phyloP scores from a whole-genome alignment of 805 yeast genomes.

The Metschnikowia colocasiae region DNA sequence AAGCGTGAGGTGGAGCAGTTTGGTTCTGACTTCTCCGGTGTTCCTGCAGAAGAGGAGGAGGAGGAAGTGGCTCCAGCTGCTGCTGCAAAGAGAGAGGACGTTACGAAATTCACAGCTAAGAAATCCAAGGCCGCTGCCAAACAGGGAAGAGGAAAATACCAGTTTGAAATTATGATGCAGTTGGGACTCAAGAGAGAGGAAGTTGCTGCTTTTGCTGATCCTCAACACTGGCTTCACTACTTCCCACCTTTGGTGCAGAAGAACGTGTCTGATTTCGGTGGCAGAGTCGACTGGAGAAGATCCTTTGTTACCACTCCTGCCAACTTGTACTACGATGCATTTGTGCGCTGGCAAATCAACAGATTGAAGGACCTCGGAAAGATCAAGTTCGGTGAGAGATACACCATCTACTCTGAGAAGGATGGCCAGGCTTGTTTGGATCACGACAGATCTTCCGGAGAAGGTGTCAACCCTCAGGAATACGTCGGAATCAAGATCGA shows the following conservation, averaged over 20 bases:
- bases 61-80: slow-evolving; percentile 28
- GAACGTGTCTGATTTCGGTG: slow-evolving; percentile 80
- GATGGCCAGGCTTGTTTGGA: slow-evolving; percentile 99
- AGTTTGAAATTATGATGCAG: slow-evolving; percentile 94
- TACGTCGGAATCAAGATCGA: slow-evolving; percentile 89
- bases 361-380: slow-evolving; percentile 79
- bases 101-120: slow-evolving; percentile 86
- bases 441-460: slow-evolving; percentile 96
- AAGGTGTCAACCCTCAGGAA: slow-evolving; percentile 96
- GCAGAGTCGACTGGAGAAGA: slow-evolving; percentile 98
- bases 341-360: slow-evolving; percentile 95
- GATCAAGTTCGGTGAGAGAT: slow-evolving; percentile 96
- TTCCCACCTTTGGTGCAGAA: slow-evolving; percentile 88
- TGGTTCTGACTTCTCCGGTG: slow-evolving; percentile 73
- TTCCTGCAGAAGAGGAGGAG: slow-evolving; percentile 60
- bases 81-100: slow-evolving; percentile 57
- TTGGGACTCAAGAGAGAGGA: slow-evolving; percentile 84
- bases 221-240: slow-evolving; percentile 82
- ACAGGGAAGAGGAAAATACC: slow-evolving; percentile 90
- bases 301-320: slow-evolving; percentile 92
- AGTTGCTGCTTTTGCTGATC: slow-evolving; percentile 83
- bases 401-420: slow-evolving; percentile 94
- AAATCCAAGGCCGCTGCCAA: slow-evolving; percentile 93
- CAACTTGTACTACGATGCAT: slow-evolving; percentile 87
- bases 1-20: slow-evolving; percentile 88